Conservation (phyloP, 129 eudicot species). For the Sambucus nigra region DNA sequence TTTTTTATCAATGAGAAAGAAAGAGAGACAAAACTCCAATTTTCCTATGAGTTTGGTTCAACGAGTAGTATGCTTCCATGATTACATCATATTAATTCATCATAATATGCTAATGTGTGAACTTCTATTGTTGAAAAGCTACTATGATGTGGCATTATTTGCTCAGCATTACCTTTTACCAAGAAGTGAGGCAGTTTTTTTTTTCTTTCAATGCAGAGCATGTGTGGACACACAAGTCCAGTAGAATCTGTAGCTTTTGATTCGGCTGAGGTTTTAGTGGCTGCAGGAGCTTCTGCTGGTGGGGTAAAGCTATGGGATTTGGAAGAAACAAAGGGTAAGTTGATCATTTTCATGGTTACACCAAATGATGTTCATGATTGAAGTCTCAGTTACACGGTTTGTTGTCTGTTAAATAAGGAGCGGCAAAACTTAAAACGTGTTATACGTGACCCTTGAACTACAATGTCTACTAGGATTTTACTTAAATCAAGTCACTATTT, state of each 20-base stretch:
- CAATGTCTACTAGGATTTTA: too few relatives aligned
- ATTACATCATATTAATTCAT: too few relatives aligned
- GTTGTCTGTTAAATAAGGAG: neutral
- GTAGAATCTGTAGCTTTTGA: conserved; percentile 88
- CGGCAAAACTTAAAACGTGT: neutral
- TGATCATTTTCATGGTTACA: conserved; percentile 7
- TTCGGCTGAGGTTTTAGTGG: conserved; percentile 66
- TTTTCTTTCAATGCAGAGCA: conserved; percentile 40
- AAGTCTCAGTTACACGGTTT: neutral
- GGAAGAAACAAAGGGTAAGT: conserved; percentile 79
- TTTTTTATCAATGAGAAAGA: too few relatives aligned
- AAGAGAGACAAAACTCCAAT: neutral
- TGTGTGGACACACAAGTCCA: conserved; percentile 86
- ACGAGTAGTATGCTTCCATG: too few relatives aligned
- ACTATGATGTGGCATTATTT: neutral
- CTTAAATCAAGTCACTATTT: too few relatives aligned
- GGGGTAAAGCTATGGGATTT: conserved; percentile 79
- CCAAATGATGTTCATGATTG: conserved; percentile 1
- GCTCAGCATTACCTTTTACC: neutral
- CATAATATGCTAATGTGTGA: neutral
- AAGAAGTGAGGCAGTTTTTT: neutral
- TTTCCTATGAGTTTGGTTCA: too few relatives aligned
- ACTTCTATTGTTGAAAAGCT: neutral
- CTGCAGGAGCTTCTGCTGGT: conserved; percentile 96
- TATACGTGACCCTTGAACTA: neutral